Evolutionary conservation across 768 basidiomycete genomes (phyloP), one percentile per base, ranked within the genome.

Genomic region (Termitomyces sp.): DNA sequence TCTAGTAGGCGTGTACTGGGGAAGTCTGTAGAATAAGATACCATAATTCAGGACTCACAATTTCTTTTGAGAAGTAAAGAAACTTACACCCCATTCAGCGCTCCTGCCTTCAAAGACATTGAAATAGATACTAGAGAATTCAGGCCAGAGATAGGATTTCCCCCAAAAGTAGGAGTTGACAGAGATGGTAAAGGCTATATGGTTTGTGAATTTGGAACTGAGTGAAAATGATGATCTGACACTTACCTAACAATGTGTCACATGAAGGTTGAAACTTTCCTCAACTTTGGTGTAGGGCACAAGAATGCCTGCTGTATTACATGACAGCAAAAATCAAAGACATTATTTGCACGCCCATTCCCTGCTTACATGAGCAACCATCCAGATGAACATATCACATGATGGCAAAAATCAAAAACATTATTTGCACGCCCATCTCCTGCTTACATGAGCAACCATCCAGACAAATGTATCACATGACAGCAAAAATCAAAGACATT

Each of bases 261-360:
- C 95, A 68, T 98, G 97, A 8, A 98, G 81, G 64, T 89, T 95
- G 79, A 98, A 98, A 67, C 89, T 91, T 74, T 99, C 97, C 72
- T 99, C 97, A 31, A 99, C 97, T 75, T 99, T 99, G 4, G 92
- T 91, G 69, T 89, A 93, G 0, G 97, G 96, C 2, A 91, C 83
- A 3, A 92, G 75, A 27, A 89, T n/a, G n/a, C n/a, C n/a, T n/a
- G n/a, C n/a, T n/a, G n/a, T n/a, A n/a, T n/a, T n/a, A n/a, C n/a
- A n/a, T n/a, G n/a, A n/a, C n/a, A n/a, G n/a, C n/a, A n/a, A n/a
- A n/a, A n/a, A n/a, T n/a, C n/a, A n/a, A n/a, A n/a, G n/a, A n/a
- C n/a, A n/a, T n/a, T n/a, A n/a, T n/a, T n/a, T n/a, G n/a, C n/a
- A n/a, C n/a, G n/a, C n/a, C n/a, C n/a, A n/a, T n/a, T n/a, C n/a